Conservation (phyloP, 495 filamentous ascomycete genomes). For the Penicillium canariense region DNA sequence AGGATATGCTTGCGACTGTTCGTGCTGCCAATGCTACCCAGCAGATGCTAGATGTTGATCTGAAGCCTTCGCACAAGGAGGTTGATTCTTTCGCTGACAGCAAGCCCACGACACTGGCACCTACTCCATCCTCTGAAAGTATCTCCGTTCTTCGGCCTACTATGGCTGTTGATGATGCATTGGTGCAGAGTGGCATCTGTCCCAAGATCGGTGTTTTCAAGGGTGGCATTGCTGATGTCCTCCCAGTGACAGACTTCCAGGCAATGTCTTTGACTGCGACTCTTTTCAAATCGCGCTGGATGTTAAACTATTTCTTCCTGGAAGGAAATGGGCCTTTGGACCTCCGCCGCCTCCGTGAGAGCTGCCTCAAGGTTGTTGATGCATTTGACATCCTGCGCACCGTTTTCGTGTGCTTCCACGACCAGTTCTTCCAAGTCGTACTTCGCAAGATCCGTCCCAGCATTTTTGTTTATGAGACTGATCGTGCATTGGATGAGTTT, state of each 20-base stretch:
- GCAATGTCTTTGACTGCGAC: conserved; percentile 61
- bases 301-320: conserved; percentile 58
- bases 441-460: conserved; percentile 52
- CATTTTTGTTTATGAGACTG: conserved; percentile 54
- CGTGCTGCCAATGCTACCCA: conserved; percentile 27
- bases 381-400: conserved; percentile 68
- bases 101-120: conserved; percentile 14
- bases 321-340: conserved; percentile 50
- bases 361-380: conserved; percentile 43
- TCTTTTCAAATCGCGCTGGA: conserved; percentile 49
- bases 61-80: conserved; percentile 20
- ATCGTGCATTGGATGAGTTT: conserved; percentile 51
- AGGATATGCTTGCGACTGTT: conserved; percentile 43
- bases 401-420: conserved; percentile 60
- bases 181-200: conserved; percentile 47
- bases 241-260: conserved; percentile 64
- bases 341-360: conserved; percentile 44
- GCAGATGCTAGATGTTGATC: conserved; percentile 25
- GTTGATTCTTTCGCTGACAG: conserved; percentile 17
- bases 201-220: conserved; percentile 56
- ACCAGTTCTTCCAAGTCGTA: conserved; percentile 59
- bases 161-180: conserved; percentile 37
- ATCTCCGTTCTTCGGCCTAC: conserved; percentile 45
- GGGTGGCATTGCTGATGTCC: conserved; percentile 55
- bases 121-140: conserved; percentile 35